Evolutionary conservation across 2,329 filamentous ascomycete species (phyloP).

Genomic region (Diaporthe vaccinii): DNA sequence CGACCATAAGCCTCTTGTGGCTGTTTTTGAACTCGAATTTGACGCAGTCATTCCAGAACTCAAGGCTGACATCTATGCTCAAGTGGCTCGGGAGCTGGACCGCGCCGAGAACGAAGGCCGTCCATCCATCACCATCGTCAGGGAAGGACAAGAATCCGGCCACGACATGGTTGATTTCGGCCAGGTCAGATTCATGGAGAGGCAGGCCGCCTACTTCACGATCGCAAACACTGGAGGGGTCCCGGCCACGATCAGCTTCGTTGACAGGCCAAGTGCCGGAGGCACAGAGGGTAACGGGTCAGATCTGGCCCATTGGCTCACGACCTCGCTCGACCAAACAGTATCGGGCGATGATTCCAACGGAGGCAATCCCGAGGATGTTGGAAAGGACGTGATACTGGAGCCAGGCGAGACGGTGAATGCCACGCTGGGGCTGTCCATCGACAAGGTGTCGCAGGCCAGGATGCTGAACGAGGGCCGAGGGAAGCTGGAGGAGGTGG

Average conservation of each 20-base stretch:
- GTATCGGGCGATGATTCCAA: conserved; percentile 51
- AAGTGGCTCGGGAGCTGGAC: conserved; percentile 90
- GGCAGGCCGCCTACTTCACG: conserved; percentile 77
- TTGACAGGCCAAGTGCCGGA: conserved; percentile 74
- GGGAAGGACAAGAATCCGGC: conserved; percentile 70
- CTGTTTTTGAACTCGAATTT: conserved; percentile 86
- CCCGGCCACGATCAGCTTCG: conserved; percentile 82
- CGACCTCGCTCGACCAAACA: conserved; percentile 72
- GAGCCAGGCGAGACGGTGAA: conserved; percentile 87
- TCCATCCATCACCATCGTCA: conserved; percentile 84
- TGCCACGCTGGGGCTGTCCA: conserved; percentile 75
- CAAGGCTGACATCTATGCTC: conserved; percentile 85
- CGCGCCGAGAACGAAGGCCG: conserved; percentile 91
- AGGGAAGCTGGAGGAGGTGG: conserved; percentile 81
- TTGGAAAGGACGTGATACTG: conserved; percentile 72
- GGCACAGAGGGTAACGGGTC: conserved; percentile 51
- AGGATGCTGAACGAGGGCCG: conserved; percentile 79
- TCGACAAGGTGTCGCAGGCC: conserved; percentile 75
- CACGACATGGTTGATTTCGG: conserved; percentile 81
- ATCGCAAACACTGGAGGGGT: conserved; percentile 94
- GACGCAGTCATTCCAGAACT: conserved; percentile 88
- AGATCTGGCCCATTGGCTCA: conserved; percentile 75
- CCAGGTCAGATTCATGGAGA: conserved; percentile 76
- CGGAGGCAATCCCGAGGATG: conserved; percentile 46
- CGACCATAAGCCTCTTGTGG: conserved; percentile 92